Evolutionary conservation across 1,139 yeast species (phyloP).

Genomic region (Dujonia santamariae): DNA sequence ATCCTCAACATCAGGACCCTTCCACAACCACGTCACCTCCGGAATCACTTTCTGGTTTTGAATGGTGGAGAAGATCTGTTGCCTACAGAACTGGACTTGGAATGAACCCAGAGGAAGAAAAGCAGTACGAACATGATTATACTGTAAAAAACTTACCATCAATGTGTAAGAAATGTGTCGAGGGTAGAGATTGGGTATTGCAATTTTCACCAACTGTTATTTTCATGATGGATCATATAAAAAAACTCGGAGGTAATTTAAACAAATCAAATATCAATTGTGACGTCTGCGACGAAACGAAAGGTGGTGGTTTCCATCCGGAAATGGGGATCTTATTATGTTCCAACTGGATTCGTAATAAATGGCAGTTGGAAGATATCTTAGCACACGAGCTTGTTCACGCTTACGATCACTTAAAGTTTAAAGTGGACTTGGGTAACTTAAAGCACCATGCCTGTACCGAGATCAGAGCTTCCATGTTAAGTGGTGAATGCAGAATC

Average conservation of each 20-base stretch:
- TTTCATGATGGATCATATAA: conserved; percentile 84
- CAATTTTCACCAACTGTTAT: conserved; percentile 79
- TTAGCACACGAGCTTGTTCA: conserved; percentile 91
- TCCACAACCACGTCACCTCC: conserved; percentile 18
- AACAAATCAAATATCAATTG: conserved; percentile 58
- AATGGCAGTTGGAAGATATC: conserved; percentile 87
- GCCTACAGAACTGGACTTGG: conserved; percentile 76
- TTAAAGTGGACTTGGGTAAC: conserved; percentile 79
- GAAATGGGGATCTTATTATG: conserved; percentile 82
- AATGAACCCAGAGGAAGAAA: conserved; percentile 48
- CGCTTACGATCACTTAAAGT: conserved; percentile 86
- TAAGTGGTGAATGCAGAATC: conserved; percentile 94
- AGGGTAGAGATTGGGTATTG: conserved; percentile 76
- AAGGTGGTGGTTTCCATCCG: conserved; percentile 94
- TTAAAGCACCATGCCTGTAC: conserved; percentile 95
- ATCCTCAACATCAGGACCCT: conserved; percentile 5
- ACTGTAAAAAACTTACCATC: conserved; percentile 46
- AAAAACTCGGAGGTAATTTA: conserved; percentile 59
- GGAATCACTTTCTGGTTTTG: conserved; percentile 49
- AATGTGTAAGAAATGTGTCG: conserved; percentile 63
- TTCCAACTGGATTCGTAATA: conserved; percentile 74
- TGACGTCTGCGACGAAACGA: conserved; percentile 79
- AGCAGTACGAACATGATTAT: conserved; percentile 58
- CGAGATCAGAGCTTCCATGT: conserved; percentile 87
- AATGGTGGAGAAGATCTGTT: conserved; percentile 79